phyloP scores from a whole-genome alignment of 495 filamentous ascomycete genomes.

The Copromyces sp. region DNA sequence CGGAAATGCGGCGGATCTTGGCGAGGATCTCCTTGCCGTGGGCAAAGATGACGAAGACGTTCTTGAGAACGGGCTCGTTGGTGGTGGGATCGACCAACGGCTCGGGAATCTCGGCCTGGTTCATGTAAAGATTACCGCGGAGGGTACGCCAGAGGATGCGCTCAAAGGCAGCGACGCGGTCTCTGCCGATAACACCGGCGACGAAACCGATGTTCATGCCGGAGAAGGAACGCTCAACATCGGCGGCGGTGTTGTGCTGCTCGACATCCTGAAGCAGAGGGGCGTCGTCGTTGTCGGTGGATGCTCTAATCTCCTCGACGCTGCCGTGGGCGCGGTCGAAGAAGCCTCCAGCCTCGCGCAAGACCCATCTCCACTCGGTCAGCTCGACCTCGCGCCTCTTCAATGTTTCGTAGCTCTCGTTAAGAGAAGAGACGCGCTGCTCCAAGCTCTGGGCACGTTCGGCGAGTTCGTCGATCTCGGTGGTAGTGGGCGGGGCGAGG shows the following conservation, averaged over 20 bases:
- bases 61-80: slow-evolving; percentile 90
- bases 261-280: slow-evolving; percentile 79
- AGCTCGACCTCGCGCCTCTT: slow-evolving; percentile 96
- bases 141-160: slow-evolving; percentile 94
- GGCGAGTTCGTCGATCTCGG: slow-evolving; percentile 90
- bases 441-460: slow-evolving; percentile 88
- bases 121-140: slow-evolving; percentile 99
- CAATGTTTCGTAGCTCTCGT: slow-evolving; percentile 95
- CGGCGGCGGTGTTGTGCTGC: slow-evolving; percentile 64
- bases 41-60: slow-evolving; percentile 98
- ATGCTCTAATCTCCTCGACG: slow-evolving; percentile 90
- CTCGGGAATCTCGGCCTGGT: slow-evolving; percentile 94
- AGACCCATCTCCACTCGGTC: slow-evolving; percentile 94
- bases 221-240: slow-evolving; percentile 76
- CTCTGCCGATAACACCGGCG: slow-evolving; percentile 89
- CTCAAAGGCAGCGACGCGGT: slow-evolving; percentile 90
- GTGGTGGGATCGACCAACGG: slow-evolving; percentile 85
- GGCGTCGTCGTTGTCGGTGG: slow-evolving; percentile 78
- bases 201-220: slow-evolving; percentile 99
- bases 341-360: slow-evolving; percentile 90
- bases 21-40: slow-evolving; percentile 96
- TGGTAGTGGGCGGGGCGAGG: slow-evolving; percentile 73
- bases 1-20: slow-evolving; percentile 97
- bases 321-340: slow-evolving; percentile 94
- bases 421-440: slow-evolving; percentile 79